These are phyloP conservation scores for Starmerella floricola DNA, from an alignment of 805 yeast genomes.

Conservation along the genomic window DNA sequence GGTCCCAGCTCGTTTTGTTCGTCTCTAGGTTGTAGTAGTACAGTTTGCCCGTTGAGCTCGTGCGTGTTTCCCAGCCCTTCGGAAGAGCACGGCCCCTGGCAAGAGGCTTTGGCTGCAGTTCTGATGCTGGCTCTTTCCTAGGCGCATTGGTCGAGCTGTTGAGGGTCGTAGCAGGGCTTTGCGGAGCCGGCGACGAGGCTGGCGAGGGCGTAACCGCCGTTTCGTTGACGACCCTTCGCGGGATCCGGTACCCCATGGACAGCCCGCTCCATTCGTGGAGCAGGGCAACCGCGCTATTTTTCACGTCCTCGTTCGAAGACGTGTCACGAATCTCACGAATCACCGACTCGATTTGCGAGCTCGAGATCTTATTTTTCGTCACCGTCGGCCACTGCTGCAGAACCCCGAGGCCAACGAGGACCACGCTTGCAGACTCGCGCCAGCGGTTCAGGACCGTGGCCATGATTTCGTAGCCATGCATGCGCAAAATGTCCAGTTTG, in stretches of 20 bases:
- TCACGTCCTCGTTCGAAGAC: slow-evolving; percentile 26
- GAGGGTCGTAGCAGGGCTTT: too few relatives aligned
- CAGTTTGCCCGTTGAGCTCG: slow-evolving; percentile 34
- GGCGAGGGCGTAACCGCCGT: slow-evolving; percentile 12
- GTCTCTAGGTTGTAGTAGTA: slow-evolving; percentile 46
- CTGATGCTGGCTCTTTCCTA: too few relatives aligned
- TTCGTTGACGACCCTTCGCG: slow-evolving; percentile 37
- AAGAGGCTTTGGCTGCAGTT: too few relatives aligned
- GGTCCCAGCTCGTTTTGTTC: slow-evolving; percentile 47
- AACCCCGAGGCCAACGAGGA: slow-evolving; percentile 42
- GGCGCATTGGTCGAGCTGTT: too few relatives aligned
- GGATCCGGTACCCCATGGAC: slow-evolving; percentile 76
- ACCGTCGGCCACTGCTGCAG: slow-evolving; percentile 55
- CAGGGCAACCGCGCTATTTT: slow-evolving; percentile 35
- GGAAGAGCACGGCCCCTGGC: slow-evolving; percentile 36
- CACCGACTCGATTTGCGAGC: slow-evolving; percentile 58
- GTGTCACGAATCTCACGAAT: slow-evolving; percentile 34
- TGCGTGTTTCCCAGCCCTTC: slow-evolving; percentile 54
- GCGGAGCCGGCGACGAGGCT: too few relatives aligned
- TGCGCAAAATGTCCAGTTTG: slow-evolving; percentile 49
- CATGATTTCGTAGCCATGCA: slow-evolving; percentile 80
- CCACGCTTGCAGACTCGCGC: slow-evolving; percentile 33
- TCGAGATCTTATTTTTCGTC: slow-evolving; percentile 64
- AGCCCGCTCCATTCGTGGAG: slow-evolving; percentile 58
- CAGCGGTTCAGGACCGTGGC: slow-evolving; percentile 43